A percentile compares a stretch with the other conserved stretches of the same genome.
phyloP scores from a whole-genome alignment of 805 yeast species.

The Saccharomycopsis selenospora region DNA sequence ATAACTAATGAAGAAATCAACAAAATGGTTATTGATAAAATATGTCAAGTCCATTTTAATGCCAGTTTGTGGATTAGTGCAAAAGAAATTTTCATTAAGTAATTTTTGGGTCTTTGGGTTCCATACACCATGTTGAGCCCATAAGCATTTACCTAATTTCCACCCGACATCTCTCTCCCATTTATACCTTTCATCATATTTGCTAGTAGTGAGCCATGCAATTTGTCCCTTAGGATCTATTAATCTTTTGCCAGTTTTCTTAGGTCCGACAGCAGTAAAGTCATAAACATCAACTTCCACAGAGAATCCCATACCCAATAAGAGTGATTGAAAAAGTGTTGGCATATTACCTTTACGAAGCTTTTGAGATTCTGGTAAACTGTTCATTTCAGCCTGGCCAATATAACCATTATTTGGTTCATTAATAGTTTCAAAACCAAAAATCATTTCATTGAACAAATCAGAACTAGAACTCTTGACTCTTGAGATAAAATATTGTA shows the following conservation, averaged over 20 bases:
- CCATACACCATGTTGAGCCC: conserved; percentile 82
- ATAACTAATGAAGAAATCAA: conserved; percentile 51
- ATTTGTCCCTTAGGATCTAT: conserved; percentile 60
- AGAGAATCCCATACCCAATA: conserved; percentile 71
- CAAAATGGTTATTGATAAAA: conserved; percentile 59
- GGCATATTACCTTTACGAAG: conserved; percentile 78
- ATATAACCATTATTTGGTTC: conserved; percentile 78
- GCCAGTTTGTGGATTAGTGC: conserved; percentile 32
- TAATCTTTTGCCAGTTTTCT: conserved; percentile 44
- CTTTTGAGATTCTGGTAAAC: conserved; percentile 53
- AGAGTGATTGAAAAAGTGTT: conserved; percentile 64
- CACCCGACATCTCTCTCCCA: conserved; percentile 61
- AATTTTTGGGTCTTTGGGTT: conserved; percentile 35
- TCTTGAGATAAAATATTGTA: conserved; percentile 38
- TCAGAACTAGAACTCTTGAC: conserved; percentile 37
- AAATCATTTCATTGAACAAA: conserved; percentile 40
- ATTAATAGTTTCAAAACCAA: conserved; percentile 81
- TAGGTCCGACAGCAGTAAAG: conserved; percentile 72
- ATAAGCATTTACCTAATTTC: conserved; percentile 70
- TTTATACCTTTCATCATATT: conserved; percentile 46
- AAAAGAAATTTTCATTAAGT: conserved; percentile 47
- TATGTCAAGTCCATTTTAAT: conserved; percentile 39
- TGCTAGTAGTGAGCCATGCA: conserved; percentile 60
- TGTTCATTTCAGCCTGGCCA: conserved; percentile 39
- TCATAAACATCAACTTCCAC: conserved; percentile 62